phyloP scores from a whole-genome alignment of 306 rosid species.

The Glycyrrhiza uralensis region DNA sequence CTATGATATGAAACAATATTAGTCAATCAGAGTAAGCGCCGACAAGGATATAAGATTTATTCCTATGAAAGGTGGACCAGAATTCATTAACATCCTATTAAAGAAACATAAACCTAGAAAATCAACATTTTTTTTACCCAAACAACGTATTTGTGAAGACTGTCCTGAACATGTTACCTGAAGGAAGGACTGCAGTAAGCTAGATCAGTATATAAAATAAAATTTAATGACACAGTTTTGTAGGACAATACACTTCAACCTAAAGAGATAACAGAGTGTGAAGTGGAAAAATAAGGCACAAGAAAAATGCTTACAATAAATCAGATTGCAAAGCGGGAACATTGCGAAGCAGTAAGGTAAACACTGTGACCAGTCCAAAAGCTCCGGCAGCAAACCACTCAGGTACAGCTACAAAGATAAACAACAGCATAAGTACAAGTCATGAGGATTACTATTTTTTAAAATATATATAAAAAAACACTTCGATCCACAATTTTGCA shows the following conservation, averaged over 20 bases:
- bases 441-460: background rate
- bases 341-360: conserved; percentile 83
- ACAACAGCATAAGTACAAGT: conserved; percentile 9
- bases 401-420: conserved; percentile 69
- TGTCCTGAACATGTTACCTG: conserved; percentile 5
- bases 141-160: conserved; percentile 1
- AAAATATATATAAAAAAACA: background rate
- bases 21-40: background rate
- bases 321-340: conserved; percentile 88
- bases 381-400: conserved; percentile 96
- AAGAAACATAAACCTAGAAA: conserved; percentile 1
- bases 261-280: conserved; percentile 3
- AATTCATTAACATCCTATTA: conserved; percentile 21
- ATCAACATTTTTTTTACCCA: background rate
- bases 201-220: conserved; percentile 19
- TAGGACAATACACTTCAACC: background rate
- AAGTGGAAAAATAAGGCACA: background rate
- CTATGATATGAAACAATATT: conserved; percentile 20
- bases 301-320: conserved; percentile 59
- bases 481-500: background rate
- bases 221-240: background rate
- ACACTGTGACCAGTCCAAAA: conserved; percentile 89
- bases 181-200: conserved; percentile 1
- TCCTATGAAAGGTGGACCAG: conserved; percentile 7
- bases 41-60: conserved; percentile 1